A percentile compares a stretch with the other conserved stretches of the same genome.
phyloP scores from a whole-genome alignment of 2,329 filamentous ascomycete genomes.

The Stagonosporopsis tanaceti region DNA sequence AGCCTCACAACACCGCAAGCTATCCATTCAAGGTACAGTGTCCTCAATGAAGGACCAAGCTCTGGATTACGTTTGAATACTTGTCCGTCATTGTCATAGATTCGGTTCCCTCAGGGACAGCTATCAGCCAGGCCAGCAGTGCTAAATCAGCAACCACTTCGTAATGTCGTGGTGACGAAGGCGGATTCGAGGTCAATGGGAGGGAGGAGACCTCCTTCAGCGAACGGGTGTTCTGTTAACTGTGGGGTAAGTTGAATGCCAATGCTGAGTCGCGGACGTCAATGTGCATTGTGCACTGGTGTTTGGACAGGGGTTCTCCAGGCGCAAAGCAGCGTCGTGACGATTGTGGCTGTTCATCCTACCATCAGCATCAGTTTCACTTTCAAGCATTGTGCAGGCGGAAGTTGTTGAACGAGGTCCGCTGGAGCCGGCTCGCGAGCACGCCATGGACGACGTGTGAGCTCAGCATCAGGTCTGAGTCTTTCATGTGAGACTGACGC shows the following conservation, averaged over 20 bases:
- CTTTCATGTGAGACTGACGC: conserved; percentile 23
- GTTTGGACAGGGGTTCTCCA: neutral
- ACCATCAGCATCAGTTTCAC: neutral
- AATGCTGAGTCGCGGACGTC: conserved; percentile 2
- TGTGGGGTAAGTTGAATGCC: conserved; percentile 6
- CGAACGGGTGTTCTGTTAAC: conserved; percentile 17
- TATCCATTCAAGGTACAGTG: neutral
- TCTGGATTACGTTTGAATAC: neutral
- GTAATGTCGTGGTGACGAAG: neutral
- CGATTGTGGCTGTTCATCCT: neutral
- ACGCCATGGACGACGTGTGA: neutral
- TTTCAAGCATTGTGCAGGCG: neutral
- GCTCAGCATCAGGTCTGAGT: neutral
- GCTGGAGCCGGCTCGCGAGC: neutral
- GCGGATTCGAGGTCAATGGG: neutral
- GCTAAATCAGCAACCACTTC: neutral
- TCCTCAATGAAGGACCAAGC: neutral
- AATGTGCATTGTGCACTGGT: neutral
- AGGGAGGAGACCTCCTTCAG: neutral
- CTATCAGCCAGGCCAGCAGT: neutral
- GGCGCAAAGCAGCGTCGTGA: neutral
- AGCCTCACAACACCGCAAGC: neutral
- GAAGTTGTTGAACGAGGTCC: neutral
- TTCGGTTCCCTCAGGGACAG: neutral
- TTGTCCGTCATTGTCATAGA: neutral